phyloP scores from a whole-genome alignment of 148 eudicot genomes.

The Amaranthus cruentus region DNA sequence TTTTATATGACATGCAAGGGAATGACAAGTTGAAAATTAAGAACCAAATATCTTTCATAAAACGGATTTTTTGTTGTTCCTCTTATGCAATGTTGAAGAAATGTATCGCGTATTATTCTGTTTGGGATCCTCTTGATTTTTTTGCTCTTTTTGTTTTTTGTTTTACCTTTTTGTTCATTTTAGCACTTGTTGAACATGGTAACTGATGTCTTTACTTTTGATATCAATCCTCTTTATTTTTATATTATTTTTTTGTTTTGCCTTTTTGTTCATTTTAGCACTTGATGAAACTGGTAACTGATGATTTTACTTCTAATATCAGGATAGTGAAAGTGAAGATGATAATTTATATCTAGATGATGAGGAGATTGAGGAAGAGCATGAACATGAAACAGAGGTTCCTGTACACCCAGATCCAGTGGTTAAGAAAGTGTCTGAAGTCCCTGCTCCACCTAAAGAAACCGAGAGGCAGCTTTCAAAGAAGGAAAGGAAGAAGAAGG shows the following conservation, averaged over 20 bases:
- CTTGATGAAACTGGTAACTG: not conserved
- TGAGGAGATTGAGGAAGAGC: constrained; percentile 82
- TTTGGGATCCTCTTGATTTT: too few relatives aligned
- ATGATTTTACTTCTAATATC: constrained; percentile 14
- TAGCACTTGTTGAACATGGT: not conserved
- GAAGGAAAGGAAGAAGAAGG: constrained; percentile 92
- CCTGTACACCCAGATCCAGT: constrained; percentile 48
- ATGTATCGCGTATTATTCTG: too few relatives aligned
- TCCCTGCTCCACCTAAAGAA: constrained; percentile 59
- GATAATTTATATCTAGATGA: constrained; percentile 78
- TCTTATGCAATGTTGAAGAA: too few relatives aligned
- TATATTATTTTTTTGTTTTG: not conserved
- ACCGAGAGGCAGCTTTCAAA: constrained; percentile 88
- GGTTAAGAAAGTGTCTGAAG: constrained; percentile 50
- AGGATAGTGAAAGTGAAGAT: constrained; percentile 98
- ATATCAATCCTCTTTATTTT: constrained; percentile 19
- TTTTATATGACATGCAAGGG: too few relatives aligned
- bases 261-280: not conserved
- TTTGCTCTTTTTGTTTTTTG: too few relatives aligned
- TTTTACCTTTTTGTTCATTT: not conserved
- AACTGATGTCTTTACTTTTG: constrained; percentile 6
- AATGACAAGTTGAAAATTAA: too few relatives aligned
- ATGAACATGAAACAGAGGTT: constrained; percentile 67
- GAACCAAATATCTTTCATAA: too few relatives aligned
- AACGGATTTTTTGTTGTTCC: too few relatives aligned